Evolutionary conservation across 371 early-diverging fungal genomes (phyloP).

Genomic region (Syncephalastrum contaminatum): DNA sequence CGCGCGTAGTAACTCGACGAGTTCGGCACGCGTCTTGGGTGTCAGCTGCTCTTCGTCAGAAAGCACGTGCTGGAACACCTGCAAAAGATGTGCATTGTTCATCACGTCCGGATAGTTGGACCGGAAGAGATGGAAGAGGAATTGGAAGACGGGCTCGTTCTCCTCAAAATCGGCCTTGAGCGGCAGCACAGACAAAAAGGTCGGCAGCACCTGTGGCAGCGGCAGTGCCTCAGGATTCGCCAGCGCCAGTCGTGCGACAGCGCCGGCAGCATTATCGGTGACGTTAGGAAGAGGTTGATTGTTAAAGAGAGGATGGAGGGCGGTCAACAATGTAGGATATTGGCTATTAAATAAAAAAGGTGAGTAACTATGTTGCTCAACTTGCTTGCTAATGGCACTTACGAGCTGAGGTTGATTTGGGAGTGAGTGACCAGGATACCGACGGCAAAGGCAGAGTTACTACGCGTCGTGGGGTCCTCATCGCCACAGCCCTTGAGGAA

Average conservation of each 20-base stretch:
- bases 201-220: conserved; percentile 71
- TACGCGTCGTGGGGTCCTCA: conserved; percentile 78
- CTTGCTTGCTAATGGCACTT: conserved; percentile 14
- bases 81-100: conserved; percentile 20
- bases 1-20: conserved; percentile 57
- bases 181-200: conserved; percentile 68
- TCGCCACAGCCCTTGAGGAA: conserved; percentile 74
- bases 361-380: neutral
- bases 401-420: conserved; percentile 66
- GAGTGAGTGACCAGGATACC: conserved; percentile 74
- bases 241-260: conserved; percentile 80
- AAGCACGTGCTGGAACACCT: conserved; percentile 48
- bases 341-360: conserved; percentile 35
- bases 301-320: conserved; percentile 74
- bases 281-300: conserved; percentile 62
- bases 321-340: conserved; percentile 69
- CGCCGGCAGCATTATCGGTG: conserved; percentile 89
- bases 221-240: conserved; percentile 70
- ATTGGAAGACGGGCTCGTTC: conserved; percentile 76
- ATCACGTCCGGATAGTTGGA: conserved; percentile 37
- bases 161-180: conserved; percentile 81
- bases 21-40: conserved; percentile 49
- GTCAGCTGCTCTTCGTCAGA: conserved; percentile 58
- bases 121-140: conserved; percentile 66
- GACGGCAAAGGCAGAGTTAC: conserved; percentile 84